Percentiles rank a stretch among this genome's conserved stretches.
These are phyloP conservation scores for Pseudonitzschia pungens DNA, from an alignment of 108 stramenopile species.

Conservation along the genomic window DNA sequence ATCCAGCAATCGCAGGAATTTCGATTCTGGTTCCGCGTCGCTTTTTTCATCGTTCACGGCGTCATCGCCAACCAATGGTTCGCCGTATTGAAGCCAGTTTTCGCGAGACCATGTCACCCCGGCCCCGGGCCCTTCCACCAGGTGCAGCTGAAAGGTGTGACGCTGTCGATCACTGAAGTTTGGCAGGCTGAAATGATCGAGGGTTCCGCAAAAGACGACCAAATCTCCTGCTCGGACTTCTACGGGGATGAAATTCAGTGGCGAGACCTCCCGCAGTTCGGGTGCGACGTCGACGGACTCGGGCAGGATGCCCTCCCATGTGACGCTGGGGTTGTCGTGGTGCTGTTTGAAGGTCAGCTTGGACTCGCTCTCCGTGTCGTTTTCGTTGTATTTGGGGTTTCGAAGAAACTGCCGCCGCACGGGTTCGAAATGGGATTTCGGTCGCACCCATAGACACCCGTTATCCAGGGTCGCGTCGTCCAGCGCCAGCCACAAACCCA, in stretches of 20 bases:
- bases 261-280: background rate
- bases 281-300: conserved; percentile 39
- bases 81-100: conserved; percentile 92
- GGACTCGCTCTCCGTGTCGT: conserved; percentile 20
- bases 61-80: background rate
- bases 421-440: conserved; percentile 77
- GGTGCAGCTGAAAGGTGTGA: conserved; percentile 93
- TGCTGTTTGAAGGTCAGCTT: conserved; percentile 47
- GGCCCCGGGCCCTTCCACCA: conserved; percentile 75
- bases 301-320: conserved; percentile 79
- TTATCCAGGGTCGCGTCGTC: conserved; percentile 91
- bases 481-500: conserved; percentile 92
- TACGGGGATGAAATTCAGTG: conserved; percentile 75
- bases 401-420: conserved; percentile 74
- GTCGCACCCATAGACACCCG: conserved; percentile 93
- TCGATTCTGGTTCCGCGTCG: background rate
- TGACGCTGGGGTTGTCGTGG: conserved; percentile 24
- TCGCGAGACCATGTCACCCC: conserved; percentile 75
- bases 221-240: conserved; percentile 89
- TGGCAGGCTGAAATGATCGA: conserved; percentile 90
- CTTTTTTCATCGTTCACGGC: background rate
- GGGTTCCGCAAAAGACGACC: conserved; percentile 76
- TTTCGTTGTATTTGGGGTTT: conserved; percentile 61
- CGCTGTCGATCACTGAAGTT: conserved; percentile 64
- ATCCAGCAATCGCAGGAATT: conserved; percentile 11